A percentile compares a stretch with the other conserved stretches of the same genome.
phyloP scores from a whole-genome alignment of 306 rosid species.

The Cucurbita pepo region DNA sequence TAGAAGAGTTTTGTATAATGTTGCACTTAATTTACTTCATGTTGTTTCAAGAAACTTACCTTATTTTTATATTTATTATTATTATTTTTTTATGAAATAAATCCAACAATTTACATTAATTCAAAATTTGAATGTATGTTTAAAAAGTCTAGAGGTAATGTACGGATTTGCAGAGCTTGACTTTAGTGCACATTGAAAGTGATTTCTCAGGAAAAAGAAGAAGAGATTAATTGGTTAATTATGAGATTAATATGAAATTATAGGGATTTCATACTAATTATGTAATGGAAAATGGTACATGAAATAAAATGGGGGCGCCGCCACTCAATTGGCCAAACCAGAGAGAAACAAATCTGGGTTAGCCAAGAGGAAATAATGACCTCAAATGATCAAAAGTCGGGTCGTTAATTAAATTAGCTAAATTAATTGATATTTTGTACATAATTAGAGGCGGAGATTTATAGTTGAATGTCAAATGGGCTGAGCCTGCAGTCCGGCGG shows the following conservation, averaged over 20 bases:
- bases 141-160: neutral
- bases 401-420: neutral
- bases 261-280: neutral
- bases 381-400: neutral
- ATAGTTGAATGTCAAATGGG: neutral
- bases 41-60: neutral
- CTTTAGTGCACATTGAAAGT: neutral
- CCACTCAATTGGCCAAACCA: neutral
- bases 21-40: neutral
- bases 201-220: neutral
- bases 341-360: neutral
- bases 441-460: neutral
- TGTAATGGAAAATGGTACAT: neutral
- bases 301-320: neutral
- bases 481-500: conserved; percentile 23
- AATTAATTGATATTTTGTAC: neutral
- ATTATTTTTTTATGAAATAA: neutral
- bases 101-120: neutral
- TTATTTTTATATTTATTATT: neutral
- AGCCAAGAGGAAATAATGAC: neutral
- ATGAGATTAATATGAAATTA: neutral
- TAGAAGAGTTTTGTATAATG: neutral
- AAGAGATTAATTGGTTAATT: neutral
- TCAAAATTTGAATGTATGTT: neutral
- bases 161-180: neutral